These are phyloP conservation scores for Mariannaea elegans DNA, from an alignment of 2,329 filamentous ascomycete genomes.

Conservation along the genomic window DNA sequence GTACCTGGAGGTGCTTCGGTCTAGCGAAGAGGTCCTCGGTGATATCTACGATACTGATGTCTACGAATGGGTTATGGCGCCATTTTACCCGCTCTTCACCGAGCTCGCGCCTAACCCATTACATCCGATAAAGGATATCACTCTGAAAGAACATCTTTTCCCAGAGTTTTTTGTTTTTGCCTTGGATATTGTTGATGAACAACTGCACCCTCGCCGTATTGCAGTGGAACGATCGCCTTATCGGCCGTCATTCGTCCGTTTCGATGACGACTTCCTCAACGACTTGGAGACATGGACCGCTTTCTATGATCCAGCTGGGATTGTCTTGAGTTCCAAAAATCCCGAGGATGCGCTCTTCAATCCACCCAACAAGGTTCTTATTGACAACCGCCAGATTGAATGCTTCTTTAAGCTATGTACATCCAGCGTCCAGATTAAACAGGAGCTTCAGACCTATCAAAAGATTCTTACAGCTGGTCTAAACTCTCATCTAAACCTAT, in stretches of 20 bases:
- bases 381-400: conserved; percentile 21
- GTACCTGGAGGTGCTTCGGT: conserved; percentile 30
- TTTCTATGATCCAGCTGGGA: conserved; percentile 31
- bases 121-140: conserved; percentile 15
- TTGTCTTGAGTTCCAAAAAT: conserved; percentile 26
- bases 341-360: conserved; percentile 35
- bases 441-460: conserved; percentile 29
- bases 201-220: conserved; percentile 18
- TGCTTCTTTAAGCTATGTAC: conserved; percentile 36
- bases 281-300: conserved; percentile 34
- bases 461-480: conserved; percentile 21
- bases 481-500: conserved; percentile 24
- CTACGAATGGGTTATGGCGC: conserved; percentile 28
- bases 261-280: conserved; percentile 29
- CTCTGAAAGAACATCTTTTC: conserved; percentile 31
- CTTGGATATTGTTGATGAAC: conserved; percentile 29
- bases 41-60: conserved; percentile 31
- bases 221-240: conserved; percentile 7
- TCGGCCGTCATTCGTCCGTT: conserved; percentile 22
- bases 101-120: conserved; percentile 30
- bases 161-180: conserved; percentile 29
- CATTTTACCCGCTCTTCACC: conserved; percentile 29
- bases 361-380: conserved; percentile 28
- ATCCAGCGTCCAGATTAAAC: conserved; percentile 17
- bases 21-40: conserved; percentile 22